Evolutionary conservation across 768 basidiomycete genomes (phyloP).

Genomic region (Termitomyces heimii): DNA sequence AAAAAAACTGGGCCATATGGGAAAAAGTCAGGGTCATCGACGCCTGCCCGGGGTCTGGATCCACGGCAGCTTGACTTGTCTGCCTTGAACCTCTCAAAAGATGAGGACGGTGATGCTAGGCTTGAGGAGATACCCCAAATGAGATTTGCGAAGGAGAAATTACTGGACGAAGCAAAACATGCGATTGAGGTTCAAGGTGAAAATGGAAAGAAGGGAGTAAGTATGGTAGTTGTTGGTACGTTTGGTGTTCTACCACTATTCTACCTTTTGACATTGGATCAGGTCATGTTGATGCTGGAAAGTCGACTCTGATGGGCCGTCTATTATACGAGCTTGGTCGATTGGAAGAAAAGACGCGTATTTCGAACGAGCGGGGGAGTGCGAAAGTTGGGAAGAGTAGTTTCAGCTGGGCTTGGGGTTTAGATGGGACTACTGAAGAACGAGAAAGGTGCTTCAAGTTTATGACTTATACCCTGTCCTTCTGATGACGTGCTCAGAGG

Average conservation of each 20-base stretch:
- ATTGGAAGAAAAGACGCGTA: conserved; percentile 78
- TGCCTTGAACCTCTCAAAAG: conserved; percentile 58
- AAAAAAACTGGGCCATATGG: conserved; percentile 31
- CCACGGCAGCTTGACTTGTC: conserved; percentile 67
- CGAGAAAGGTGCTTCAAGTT: conserved; percentile 60
- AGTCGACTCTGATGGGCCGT: conserved; percentile 96
- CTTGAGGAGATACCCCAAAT: conserved; percentile 60
- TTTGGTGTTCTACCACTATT: not conserved
- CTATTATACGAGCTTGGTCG: conserved; percentile 88
- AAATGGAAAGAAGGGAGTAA: conserved; percentile 63
- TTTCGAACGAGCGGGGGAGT: conserved; percentile 85
- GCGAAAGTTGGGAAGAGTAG: conserved; percentile 88
- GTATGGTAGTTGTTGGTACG: conserved; percentile 89
- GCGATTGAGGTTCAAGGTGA: conserved; percentile 40
- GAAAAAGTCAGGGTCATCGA: conserved; percentile 34
- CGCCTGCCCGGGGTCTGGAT: conserved; percentile 40
- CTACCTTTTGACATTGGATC: not conserved
- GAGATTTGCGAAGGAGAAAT: conserved; percentile 68
- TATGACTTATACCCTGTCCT: not conserved
- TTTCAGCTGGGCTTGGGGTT: conserved; percentile 97
- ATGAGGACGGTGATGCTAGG: conserved; percentile 31
- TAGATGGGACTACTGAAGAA: conserved; percentile 92
- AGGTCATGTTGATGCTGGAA: conserved; percentile 99
- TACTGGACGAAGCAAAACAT: conserved; percentile 73
- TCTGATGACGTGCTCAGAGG: conserved; percentile 49